Conservation (phyloP, 352 stramenopile species). For the Aphanomyces stellatus region DNA sequence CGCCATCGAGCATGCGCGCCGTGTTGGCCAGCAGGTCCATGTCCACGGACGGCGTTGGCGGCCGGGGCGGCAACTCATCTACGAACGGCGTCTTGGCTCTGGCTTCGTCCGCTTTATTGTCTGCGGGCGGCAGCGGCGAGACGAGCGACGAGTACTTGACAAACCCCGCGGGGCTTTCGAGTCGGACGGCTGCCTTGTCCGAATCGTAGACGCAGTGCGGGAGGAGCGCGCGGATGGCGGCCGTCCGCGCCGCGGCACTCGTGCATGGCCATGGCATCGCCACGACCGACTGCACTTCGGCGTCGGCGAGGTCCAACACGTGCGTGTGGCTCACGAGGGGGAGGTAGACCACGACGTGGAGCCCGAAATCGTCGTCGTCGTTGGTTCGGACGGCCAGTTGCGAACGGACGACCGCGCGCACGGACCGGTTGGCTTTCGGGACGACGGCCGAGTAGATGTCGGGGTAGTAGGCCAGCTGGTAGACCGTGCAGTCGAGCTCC, state of each 20-base stretch:
- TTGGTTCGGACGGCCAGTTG: neutral
- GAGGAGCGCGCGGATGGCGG: conserved; percentile 3
- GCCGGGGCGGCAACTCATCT: neutral
- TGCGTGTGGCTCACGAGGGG: conserved; percentile 5
- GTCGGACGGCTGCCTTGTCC: neutral
- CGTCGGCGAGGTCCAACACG: neutral
- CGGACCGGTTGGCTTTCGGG: neutral
- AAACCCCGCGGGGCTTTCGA: neutral
- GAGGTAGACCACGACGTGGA: conserved; percentile 1
- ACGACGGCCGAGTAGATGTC: neutral
- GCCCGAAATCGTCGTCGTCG: neutral
- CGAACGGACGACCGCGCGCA: neutral
- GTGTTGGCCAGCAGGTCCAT: conserved; percentile 11
- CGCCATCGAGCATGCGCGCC: neutral
- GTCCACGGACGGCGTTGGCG: neutral
- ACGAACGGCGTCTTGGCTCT: neutral
- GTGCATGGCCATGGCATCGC: conserved; percentile 3
- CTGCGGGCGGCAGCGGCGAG: neutral
- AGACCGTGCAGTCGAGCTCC: neutral
- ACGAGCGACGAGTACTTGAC: conserved; percentile 2
- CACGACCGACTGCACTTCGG: neutral
- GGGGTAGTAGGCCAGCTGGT: neutral
- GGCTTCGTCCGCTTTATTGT: too few relatives aligned
- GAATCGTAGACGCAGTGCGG: conserved; percentile 7
- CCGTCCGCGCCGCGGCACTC: neutral